A percentile compares a stretch with the other conserved stretches of the same genome.
phyloP scores from a whole-genome alignment of 345 rosid species.

The Ceriops zippeliana region DNA sequence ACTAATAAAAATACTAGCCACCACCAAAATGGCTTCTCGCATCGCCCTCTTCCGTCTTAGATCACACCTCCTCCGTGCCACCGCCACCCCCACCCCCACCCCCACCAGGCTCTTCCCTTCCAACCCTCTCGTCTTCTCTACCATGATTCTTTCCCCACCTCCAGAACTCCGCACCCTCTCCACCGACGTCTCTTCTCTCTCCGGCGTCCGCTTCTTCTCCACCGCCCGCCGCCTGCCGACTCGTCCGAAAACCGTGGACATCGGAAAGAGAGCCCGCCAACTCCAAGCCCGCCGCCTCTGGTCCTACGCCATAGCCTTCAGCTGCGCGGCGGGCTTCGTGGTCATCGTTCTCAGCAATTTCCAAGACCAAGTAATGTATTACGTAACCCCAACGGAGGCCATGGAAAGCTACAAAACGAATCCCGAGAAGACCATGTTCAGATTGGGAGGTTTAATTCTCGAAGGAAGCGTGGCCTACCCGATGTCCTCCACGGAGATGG shows the following conservation, averaged over 20 bases:
- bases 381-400: conserved; percentile 80
- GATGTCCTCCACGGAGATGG: conserved; percentile 65
- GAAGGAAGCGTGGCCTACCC: conserved; percentile 91
- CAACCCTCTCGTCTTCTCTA: conserved; percentile 19
- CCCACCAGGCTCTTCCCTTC: conserved; percentile 21
- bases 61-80: conserved; percentile 36
- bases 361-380: conserved; percentile 84
- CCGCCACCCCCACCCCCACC: conserved; percentile 16
- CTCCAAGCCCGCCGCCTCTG: conserved; percentile 87
- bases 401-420: conserved; percentile 67
- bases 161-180: conserved; percentile 31
- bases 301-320: conserved; percentile 85
- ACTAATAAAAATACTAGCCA: too few relatives aligned
- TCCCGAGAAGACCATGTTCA: conserved; percentile 62
- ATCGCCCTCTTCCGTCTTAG: conserved; percentile 47
- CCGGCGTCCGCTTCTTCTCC: conserved; percentile 55
- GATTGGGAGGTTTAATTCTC: conserved; percentile 86
- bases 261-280: conserved; percentile 82
- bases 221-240: conserved; percentile 53
- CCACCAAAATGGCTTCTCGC: conserved; percentile 49
- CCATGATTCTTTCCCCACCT: conserved; percentile 14
- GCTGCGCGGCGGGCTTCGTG: conserved; percentile 82
- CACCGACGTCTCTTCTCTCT: conserved; percentile 15
- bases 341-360: conserved; percentile 79
- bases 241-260: conserved; percentile 61